phyloP scores from a whole-genome alignment of 2,329 filamentous ascomycete species.

The Microdochium nivale region DNA sequence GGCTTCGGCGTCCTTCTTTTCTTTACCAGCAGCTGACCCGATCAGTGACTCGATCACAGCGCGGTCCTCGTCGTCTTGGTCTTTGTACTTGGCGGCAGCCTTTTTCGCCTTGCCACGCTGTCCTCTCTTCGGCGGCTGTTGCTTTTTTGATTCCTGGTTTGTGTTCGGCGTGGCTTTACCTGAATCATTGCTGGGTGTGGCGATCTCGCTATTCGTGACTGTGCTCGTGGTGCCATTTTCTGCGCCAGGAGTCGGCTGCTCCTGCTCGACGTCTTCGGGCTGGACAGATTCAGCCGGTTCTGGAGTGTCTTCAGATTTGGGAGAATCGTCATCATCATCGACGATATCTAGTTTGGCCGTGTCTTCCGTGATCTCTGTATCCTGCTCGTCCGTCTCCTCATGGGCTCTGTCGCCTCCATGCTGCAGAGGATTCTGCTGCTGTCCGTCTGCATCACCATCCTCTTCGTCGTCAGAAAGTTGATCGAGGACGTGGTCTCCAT shows the following conservation, averaged over 20 bases:
- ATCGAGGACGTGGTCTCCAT: slow-evolving; percentile 3
- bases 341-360: slow-evolving; percentile 12
- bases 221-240: slow-evolving; percentile 10
- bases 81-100: slow-evolving; percentile 78
- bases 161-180: slow-evolving; percentile 13
- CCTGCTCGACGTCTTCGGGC: slow-evolving; percentile 16
- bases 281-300: slow-evolving; percentile 10
- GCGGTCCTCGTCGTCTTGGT: slow-evolving; percentile 93
- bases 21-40: slow-evolving; percentile 61
- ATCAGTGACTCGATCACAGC: slow-evolving; percentile 75
- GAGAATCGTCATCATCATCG: slow-evolving; percentile 24
- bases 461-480: slow-evolving; percentile 12
- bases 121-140: slow-evolving; percentile 51
- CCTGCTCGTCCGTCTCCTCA: slow-evolving; percentile 3
- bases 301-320: too few relatives aligned
- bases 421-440: slow-evolving; percentile 8
- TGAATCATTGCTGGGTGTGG: slow-evolving; percentile 1
- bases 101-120: slow-evolving; percentile 82
- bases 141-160: slow-evolving; percentile 31
- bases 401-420: slow-evolving; percentile 6
- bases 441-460: slow-evolving; percentile 14
- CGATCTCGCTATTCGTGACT: not conserved
- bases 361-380: slow-evolving; percentile 14
- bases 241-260: slow-evolving; percentile 8
- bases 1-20: slow-evolving; percentile 61